phyloP scores from a whole-genome alignment of 179 eudicot species.

The Beta lomatogona region DNA sequence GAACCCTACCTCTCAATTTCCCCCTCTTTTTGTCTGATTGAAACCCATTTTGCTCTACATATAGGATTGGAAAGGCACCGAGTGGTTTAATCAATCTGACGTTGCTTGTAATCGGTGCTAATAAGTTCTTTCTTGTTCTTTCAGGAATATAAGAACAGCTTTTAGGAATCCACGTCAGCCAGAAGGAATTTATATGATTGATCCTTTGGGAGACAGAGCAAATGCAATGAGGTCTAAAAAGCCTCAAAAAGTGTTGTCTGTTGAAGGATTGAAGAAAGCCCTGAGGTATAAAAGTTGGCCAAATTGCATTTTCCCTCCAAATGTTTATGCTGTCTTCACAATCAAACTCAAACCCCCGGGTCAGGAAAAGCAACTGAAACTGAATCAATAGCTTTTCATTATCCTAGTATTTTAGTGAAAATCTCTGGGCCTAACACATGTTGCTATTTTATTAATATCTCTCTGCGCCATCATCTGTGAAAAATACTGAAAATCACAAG shows the following conservation, averaged over 20 bases:
- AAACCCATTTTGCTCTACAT: neutral
- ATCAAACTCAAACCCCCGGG: too few relatives aligned
- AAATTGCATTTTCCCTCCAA: slow-evolving; percentile 2
- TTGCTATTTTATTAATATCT: neutral
- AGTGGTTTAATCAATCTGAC: neutral
- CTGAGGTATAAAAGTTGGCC: slow-evolving; percentile 52
- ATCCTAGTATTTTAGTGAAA: neutral
- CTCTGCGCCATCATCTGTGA: neutral
- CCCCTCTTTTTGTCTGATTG: neutral
- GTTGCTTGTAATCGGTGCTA: neutral
- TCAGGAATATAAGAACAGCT: slow-evolving; percentile 81
- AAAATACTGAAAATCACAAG: neutral
- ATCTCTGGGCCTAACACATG: neutral
- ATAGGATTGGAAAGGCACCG: neutral
- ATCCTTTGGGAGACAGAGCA: slow-evolving; percentile 52
- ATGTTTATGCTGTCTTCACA: neutral
- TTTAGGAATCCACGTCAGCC: slow-evolving; percentile 61
- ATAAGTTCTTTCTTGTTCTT: slow-evolving; percentile 1
- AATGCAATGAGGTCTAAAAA: slow-evolving; percentile 45
- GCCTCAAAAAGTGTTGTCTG: slow-evolving; percentile 68
- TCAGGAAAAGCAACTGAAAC: too few relatives aligned
- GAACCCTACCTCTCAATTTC: neutral
- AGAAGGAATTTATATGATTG: slow-evolving; percentile 71
- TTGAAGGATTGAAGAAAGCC: slow-evolving; percentile 81
- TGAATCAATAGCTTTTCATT: neutral